Evolutionary conservation across 225 moss, liverwort and hornwort genomes (phyloP), one percentile per base, ranked within the genome.

Genomic region (Pleurozium schreberi): DNA sequence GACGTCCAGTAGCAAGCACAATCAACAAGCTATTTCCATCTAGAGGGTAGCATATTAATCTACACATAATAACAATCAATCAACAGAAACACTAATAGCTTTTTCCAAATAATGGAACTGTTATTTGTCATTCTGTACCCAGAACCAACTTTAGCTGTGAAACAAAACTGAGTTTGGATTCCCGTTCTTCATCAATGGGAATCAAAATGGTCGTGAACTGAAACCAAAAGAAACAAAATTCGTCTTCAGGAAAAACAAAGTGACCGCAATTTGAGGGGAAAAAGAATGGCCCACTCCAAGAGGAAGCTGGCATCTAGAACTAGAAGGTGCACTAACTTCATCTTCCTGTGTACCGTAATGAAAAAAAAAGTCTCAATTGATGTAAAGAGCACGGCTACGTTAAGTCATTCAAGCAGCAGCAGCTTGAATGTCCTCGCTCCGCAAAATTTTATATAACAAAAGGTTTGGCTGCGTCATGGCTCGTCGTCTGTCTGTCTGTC

Each of bases 261-360:
- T 18, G 82, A 78, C 62, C 33, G 70, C n/a, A 84, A 36, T 82
- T 52, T 42, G 20, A 59, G 66, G 80, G 18, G 6, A 74, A 52
- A 38, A 86, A 90, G 59, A 83, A 49, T 81, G 67, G 90, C 61
- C n/a, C 80, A 12, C 30, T 89, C 73, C n/a, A 27, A 57, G 90
- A 83, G 74, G 90, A 88, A 92, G 92, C 92, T 92, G 92, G 92
- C 88, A 92, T 86, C 90, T 86, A 59, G 63, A 81, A n/a, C n/a
- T n/a, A 74, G 82, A 75, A 86, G 77, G 52, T 90, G 92, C 88
- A 89, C 92, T 58, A 92, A 90, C 92, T 91, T 87, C 82, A 26
- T 86, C 85, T 78, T 40, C 59, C 59, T 80, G 80, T 40, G 3
- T 80, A 12, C 80, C 42, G 80, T 59, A 80, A 59, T 83, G 82